Percentiles rank a stretch among this genome's conserved stretches.
These are phyloP conservation scores for Zygosaccharomyces gambellarensis DNA, from an alignment of 805 yeast species.

Conservation along the genomic window DNA sequence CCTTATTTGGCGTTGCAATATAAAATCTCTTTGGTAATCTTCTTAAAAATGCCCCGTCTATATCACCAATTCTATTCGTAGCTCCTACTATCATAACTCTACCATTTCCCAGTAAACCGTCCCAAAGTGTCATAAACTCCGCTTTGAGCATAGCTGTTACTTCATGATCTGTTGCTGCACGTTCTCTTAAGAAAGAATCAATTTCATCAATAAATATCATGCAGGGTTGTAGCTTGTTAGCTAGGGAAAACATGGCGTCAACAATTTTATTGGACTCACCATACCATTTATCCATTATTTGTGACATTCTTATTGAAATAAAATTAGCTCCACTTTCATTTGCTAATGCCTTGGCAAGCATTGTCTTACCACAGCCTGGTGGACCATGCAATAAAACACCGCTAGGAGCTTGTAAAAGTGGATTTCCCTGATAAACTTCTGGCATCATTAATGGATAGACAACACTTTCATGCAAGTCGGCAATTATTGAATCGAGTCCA, in stretches of 20 bases:
- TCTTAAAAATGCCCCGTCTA: slow-evolving; percentile 87
- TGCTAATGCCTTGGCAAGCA: slow-evolving; percentile 95
- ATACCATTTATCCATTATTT: slow-evolving; percentile 95
- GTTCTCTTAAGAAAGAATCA: slow-evolving; percentile 86
- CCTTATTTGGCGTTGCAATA: slow-evolving; percentile 62
- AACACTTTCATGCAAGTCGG: slow-evolving; percentile 82
- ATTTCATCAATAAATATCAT: slow-evolving; percentile 94
- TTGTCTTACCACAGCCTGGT: slow-evolving; percentile 97
- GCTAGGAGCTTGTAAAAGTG: slow-evolving; percentile 83
- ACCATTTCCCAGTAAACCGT: slow-evolving; percentile 75
- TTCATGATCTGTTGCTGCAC: slow-evolving; percentile 84
- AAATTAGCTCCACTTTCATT: slow-evolving; percentile 88
- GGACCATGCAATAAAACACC: slow-evolving; percentile 93
- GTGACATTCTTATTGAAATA: slow-evolving; percentile 85
- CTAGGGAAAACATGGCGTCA: slow-evolving; percentile 87
- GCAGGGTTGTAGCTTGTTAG: slow-evolving; percentile 86
- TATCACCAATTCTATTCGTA: slow-evolving; percentile 86
- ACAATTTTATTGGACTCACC: slow-evolving; percentile 94
- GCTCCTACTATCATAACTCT: slow-evolving; percentile 89
- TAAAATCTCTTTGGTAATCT: slow-evolving; percentile 89
- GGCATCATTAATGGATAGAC: slow-evolving; percentile 81
- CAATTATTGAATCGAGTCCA: slow-evolving; percentile 76
- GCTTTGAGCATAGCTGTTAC: slow-evolving; percentile 93
- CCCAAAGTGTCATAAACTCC: slow-evolving; percentile 97
- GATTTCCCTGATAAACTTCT: slow-evolving; percentile 63